Evolutionary conservation across 805 yeast genomes (phyloP).

Genomic region (Lipomyces yamadae): DNA sequence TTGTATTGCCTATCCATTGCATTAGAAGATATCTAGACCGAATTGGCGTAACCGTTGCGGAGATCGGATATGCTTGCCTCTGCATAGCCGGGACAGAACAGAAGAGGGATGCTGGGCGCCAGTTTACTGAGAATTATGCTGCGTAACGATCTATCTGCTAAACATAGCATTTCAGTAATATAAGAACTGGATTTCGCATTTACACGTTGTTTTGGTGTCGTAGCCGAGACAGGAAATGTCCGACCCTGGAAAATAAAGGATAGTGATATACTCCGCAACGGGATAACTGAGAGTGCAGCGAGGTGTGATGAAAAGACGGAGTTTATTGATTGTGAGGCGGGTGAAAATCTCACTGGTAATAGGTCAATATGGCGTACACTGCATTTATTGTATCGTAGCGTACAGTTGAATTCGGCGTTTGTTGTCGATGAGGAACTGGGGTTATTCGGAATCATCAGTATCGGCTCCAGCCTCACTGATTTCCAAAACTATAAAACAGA

Average conservation of each 20-base stretch:
- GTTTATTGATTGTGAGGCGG: background rate
- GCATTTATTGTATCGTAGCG: conserved; percentile 1
- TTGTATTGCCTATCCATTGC: background rate
- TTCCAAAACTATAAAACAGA: conserved; percentile 18
- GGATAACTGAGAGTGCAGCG: background rate
- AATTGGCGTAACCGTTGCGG: background rate
- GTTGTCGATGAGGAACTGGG: background rate
- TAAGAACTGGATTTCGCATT: background rate
- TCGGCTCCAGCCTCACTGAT: conserved; percentile 15
- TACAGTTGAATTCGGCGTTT: conserved; percentile 2
- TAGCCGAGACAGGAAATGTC: background rate
- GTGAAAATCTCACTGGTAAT: conserved; percentile 1
- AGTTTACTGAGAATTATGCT: conserved; percentile 14
- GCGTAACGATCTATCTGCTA: conserved; percentile 20
- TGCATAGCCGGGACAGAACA: conserved; percentile 25
- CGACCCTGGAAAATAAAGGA: background rate
- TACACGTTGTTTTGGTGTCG: background rate
- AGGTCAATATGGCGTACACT: background rate
- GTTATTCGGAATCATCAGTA: conserved; percentile 10
- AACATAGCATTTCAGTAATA: conserved; percentile 4
- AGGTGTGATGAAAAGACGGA: background rate
- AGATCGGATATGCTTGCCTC: background rate
- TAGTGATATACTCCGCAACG: background rate
- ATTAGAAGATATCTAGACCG: background rate
- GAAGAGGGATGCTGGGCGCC: conserved; percentile 18